A percentile compares a stretch with the other conserved stretches of the same genome.
These are phyloP conservation scores for Syzygium aromaticum DNA, from an alignment of 345 rosid genomes.

Conservation along the genomic window DNA sequence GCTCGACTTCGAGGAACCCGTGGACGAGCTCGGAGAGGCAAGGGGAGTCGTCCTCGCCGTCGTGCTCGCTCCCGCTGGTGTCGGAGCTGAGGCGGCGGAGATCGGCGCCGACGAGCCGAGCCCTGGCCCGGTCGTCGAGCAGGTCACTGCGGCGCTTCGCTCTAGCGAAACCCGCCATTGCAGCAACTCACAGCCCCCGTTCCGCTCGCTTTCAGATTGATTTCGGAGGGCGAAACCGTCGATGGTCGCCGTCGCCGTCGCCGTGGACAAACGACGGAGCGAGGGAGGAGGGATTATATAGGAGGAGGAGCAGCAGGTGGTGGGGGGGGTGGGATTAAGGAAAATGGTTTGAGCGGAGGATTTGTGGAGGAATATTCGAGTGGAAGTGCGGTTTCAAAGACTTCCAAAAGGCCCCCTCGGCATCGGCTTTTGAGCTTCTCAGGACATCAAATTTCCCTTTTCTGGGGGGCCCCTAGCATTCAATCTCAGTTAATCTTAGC, in stretches of 20 bases:
- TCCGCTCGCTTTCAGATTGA: not conserved
- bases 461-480: not conserved
- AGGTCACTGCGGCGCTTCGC: slow-evolving; percentile 51
- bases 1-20: slow-evolving; percentile 53
- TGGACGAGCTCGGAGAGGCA: slow-evolving; percentile 78
- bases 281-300: not conserved
- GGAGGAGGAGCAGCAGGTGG: not conserved
- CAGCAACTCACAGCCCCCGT: not conserved
- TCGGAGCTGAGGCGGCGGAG: slow-evolving; percentile 18
- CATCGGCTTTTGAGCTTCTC: not conserved
- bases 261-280: not conserved
- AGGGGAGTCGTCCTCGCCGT: slow-evolving; percentile 47
- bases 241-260: not conserved
- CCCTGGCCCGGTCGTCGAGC: slow-evolving; percentile 50
- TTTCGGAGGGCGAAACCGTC: not conserved
- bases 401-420: no score
- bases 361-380: not conserved
- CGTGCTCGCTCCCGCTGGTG: slow-evolving; percentile 85
- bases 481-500: not conserved
- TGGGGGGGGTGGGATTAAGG: not conserved
- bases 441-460: not conserved
- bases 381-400: not conserved
- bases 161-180: slow-evolving; percentile 21
- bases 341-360: not conserved
- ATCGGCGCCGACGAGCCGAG: slow-evolving; percentile 40